Evolutionary conservation across 2,329 filamentous ascomycete species (phyloP), one percentile per base, ranked within the genome.

Genomic region (Phialophora chinensis): DNA sequence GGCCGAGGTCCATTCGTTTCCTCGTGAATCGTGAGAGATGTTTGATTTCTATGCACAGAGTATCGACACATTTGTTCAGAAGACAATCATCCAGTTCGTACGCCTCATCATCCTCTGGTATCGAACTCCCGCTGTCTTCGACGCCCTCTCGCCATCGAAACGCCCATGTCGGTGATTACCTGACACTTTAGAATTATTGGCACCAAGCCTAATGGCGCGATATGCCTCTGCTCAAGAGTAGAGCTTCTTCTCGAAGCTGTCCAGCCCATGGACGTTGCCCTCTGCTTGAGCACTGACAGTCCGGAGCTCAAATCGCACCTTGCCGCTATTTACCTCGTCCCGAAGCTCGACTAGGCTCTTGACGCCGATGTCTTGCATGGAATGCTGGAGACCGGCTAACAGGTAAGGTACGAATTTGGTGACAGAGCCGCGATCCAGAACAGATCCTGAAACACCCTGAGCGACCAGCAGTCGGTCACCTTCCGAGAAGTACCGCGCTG

Each of bases 221-320:
- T 27, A 44, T 8, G 33, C 49, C 25, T 23, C 20, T 33, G 20
- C 20, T 77, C 88, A 97, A 75, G 93, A 92, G 82, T 96, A 99
- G 73, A 99, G 90, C 87, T 98, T 99, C 91, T 99, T 99, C 86
- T 98, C 95, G 79, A 96, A 98, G 78, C 92, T 94, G 84, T 98
- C 93, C 86, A 99, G 93, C 66, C 88, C 88, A 83, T 98, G 96
- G 69, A 99, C 93, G 77, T 94, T 95, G 71, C 95, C 95, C 85
- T 99, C 95, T 66, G 96, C 86, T 86, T 97, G 93, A 59, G 95
- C 95, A 80, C 93, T 97, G 67, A 93, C 91, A 68, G 93, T 98
- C 74, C 95, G 87, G 76, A 98, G 86, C 85, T 99, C 95, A 78
- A 99, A 99, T 75, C 95, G 88, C 63, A 97, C 89, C 58, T 83